Evolutionary conservation across 352 stramenopile species (phyloP).

Genomic region (Blastocystis sp.): DNA sequence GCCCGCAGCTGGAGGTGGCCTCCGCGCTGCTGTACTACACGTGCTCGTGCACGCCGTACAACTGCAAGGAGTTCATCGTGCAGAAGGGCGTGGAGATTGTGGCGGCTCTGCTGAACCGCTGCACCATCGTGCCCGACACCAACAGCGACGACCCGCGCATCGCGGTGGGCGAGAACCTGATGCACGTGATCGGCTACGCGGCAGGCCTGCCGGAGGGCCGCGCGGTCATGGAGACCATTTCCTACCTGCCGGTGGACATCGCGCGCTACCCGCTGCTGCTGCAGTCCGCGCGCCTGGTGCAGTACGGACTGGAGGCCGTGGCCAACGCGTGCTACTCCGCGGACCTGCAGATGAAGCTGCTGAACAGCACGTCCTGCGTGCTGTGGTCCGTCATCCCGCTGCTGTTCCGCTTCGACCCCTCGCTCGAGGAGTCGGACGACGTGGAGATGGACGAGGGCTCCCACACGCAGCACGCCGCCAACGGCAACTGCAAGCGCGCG

Average conservation of each 20-base stretch:
- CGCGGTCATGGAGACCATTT: conserved; percentile 54
- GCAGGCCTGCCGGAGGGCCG: conserved; percentile 65
- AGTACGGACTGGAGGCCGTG: conserved; percentile 70
- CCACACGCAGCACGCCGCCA: conserved; percentile 73
- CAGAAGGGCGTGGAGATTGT: conserved; percentile 70
- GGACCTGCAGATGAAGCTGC: conserved; percentile 65
- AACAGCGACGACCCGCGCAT: conserved; percentile 70
- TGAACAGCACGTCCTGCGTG: conserved; percentile 68
- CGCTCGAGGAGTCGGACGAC: conserved; percentile 62
- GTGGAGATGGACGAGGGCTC: conserved; percentile 60
- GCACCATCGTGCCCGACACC: conserved; percentile 51
- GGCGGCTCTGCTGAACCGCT: conserved; percentile 38
- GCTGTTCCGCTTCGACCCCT: conserved; percentile 71
- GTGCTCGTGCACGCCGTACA: conserved; percentile 68
- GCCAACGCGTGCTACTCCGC: conserved; percentile 36
- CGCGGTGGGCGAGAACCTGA: conserved; percentile 69
- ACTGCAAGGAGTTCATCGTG: conserved; percentile 70
- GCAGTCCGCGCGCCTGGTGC: conserved; percentile 61
- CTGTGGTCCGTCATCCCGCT: conserved; percentile 71
- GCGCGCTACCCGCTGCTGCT: conserved; percentile 54
- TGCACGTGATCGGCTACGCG: conserved; percentile 68
- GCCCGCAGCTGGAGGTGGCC: conserved; percentile 56
- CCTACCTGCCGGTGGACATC: conserved; percentile 64
- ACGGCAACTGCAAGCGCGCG: conserved; percentile 74
- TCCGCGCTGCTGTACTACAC: conserved; percentile 69